phyloP scores from a whole-genome alignment of 164 flowering plant genomes.

The Echeveria elegans region DNA sequence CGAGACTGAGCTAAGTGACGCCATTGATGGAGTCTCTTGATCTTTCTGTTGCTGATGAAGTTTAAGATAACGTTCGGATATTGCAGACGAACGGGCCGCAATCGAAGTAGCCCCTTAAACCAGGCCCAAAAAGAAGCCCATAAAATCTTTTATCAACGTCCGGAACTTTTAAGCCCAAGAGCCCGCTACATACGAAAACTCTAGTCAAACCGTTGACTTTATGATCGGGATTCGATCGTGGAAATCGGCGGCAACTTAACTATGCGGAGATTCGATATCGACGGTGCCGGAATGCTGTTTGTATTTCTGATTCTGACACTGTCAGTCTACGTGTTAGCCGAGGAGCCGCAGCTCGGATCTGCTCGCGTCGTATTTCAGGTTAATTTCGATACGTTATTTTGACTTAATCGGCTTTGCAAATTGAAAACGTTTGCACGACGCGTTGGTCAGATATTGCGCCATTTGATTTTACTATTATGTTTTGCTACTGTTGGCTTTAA shows the following conservation, averaged over 20 bases:
- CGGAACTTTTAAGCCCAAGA: not conserved
- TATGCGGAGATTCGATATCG: not conserved
- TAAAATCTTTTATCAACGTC: too few relatives aligned
- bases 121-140: too few relatives aligned
- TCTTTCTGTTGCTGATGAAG: too few relatives aligned
- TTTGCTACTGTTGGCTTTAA: too few relatives aligned
- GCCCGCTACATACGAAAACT: not conserved
- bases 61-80: not conserved
- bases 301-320: not conserved
- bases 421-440: too few relatives aligned
- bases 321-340: not conserved
- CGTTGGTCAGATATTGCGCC: too few relatives aligned
- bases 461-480: too few relatives aligned
- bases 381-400: not conserved
- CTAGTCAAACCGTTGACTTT: not conserved
- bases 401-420: too few relatives aligned
- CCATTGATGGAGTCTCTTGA: not conserved
- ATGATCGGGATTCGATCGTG: not conserved
- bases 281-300: not conserved
- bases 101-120: not conserved
- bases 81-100: not conserved
- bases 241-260: not conserved
- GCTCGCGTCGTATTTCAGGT: slow-evolving; percentile 4
- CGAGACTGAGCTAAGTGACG: not conserved
- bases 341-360: slow-evolving; percentile 8